These are phyloP conservation scores for Hebeloma cylindrosporum DNA, from an alignment of 768 basidiomycete species.

Conservation along the genomic window DNA sequence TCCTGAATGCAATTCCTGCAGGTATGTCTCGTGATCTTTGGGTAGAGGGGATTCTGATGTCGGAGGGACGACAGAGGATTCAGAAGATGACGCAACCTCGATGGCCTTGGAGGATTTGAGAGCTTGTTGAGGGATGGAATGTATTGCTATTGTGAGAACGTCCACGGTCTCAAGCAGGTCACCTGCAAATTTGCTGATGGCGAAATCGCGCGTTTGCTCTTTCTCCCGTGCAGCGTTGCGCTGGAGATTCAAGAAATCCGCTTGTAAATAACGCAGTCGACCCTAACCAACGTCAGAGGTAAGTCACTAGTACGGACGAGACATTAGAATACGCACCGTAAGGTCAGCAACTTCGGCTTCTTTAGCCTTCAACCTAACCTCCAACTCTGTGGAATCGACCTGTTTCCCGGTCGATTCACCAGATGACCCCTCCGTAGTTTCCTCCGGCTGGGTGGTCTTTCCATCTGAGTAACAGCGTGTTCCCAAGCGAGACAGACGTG, in stretches of 20 bases:
- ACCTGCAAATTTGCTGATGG: constrained; percentile 88
- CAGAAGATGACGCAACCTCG: constrained; percentile 14
- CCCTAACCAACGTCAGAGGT: constrained; percentile 46
- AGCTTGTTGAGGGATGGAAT: constrained; percentile 63
- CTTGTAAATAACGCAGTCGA: constrained; percentile 88
- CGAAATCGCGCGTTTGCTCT: constrained; percentile 90
- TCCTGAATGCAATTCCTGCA: constrained; percentile 77
- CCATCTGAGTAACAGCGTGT: constrained; percentile 63
- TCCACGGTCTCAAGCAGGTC: constrained; percentile 91
- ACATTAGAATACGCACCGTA: constrained; percentile 53
- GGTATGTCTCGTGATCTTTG: constrained; percentile 59
- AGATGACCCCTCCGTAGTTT: constrained; percentile 27
- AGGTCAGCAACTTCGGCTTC: constrained; percentile 81
- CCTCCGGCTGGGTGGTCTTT: constrained; percentile 36
- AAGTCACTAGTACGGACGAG: constrained; percentile 10
- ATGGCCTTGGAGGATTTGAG: constrained; percentile 28
- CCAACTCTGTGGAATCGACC: constrained; percentile 29
- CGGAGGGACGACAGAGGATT: constrained; percentile 26
- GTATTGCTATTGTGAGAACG: constrained; percentile 81
- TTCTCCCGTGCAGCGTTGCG: constrained; percentile 90
- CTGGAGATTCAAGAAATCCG: constrained; percentile 94
- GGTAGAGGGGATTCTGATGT: constrained; percentile 34
- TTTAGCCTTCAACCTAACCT: constrained; percentile 75
- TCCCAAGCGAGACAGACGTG: constrained; percentile 27
- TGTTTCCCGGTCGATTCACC: constrained; percentile 30